These are phyloP conservation scores for Parathielavia hyrcaniae DNA, from an alignment of 495 filamentous ascomycete species.

Conservation along the genomic window DNA sequence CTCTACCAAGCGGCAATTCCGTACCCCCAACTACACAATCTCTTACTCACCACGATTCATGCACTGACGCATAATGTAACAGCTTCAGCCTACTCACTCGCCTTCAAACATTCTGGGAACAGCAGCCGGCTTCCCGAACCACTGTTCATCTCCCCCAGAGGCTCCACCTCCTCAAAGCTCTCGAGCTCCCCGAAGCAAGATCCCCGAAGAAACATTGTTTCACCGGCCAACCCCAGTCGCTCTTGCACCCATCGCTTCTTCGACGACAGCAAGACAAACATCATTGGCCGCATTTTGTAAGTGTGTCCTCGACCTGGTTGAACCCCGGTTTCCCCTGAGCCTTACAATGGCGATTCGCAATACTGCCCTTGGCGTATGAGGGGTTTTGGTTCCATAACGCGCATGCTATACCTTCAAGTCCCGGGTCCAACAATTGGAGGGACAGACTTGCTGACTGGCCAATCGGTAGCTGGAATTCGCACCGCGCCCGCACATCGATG, in stretches of 20 bases:
- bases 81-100: neutral
- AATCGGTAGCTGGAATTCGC: constrained; percentile 8
- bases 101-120: neutral
- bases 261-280: neutral
- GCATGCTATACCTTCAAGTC: constrained; percentile 21
- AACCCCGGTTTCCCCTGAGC: neutral
- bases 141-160: constrained; percentile 7
- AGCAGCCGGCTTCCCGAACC: neutral
- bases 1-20: neutral
- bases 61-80: neutral
- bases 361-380: constrained; percentile 13
- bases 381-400: constrained; percentile 11
- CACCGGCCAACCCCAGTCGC: neutral
- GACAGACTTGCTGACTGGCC: constrained; percentile 13
- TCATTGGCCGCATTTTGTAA: constrained; percentile 9
- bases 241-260: neutral
- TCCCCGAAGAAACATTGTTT: neutral
- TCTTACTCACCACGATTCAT: neutral
- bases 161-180: neutral
- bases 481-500: neutral
- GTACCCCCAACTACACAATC: neutral
- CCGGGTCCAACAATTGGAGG: neutral
- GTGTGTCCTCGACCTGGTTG: neutral
- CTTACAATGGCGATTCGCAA: neutral
- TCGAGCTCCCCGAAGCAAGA: constrained; percentile 13